These are phyloP conservation scores for Hymenoscyphus fructigenus DNA, from an alignment of 2,329 filamentous ascomycete genomes.

Conservation along the genomic window DNA sequence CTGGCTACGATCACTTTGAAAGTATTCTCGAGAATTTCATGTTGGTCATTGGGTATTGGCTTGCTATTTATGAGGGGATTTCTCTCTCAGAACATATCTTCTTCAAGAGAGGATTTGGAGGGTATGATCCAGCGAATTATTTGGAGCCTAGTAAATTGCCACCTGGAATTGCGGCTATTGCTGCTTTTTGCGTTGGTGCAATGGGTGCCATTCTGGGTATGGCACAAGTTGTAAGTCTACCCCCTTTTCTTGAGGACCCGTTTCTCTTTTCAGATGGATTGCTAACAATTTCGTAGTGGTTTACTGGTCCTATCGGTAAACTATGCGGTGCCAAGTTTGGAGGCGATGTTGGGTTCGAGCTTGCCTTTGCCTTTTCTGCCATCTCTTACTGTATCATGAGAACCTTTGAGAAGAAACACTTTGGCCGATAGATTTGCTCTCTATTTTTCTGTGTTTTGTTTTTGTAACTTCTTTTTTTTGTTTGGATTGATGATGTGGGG, in stretches of 20 bases:
- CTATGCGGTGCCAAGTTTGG: conserved; percentile 37
- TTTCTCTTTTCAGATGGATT: background rate
- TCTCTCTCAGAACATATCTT: conserved; percentile 65
- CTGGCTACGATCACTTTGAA: conserved; percentile 66
- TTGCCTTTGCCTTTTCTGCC: conserved; percentile 61
- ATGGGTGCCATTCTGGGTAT: conserved; percentile 68
- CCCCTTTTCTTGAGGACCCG: background rate
- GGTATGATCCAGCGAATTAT: conserved; percentile 60
- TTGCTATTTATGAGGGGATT: conserved; percentile 70
- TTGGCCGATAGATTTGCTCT: conserved; percentile 38
- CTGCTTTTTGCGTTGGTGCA: conserved; percentile 63
- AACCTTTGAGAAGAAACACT: conserved; percentile 42
- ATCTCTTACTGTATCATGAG: conserved; percentile 50
- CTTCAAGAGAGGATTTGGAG: conserved; percentile 60
- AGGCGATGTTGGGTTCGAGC: conserved; percentile 63
- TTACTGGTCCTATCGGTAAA: conserved; percentile 63
- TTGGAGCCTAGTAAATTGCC: conserved; percentile 58
- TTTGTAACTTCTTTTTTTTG: background rate
- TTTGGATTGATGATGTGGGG: background rate
- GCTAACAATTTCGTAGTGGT: conserved; percentile 48
- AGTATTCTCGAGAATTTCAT: conserved; percentile 69
- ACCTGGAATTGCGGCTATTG: conserved; percentile 60
- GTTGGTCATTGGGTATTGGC: conserved; percentile 69
- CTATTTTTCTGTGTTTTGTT: background rate
- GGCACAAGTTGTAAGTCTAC: conserved; percentile 50